These are phyloP conservation scores for Cyclotella choctawhatcheeana DNA, from an alignment of 108 stramenopile species.

Conservation along the genomic window DNA sequence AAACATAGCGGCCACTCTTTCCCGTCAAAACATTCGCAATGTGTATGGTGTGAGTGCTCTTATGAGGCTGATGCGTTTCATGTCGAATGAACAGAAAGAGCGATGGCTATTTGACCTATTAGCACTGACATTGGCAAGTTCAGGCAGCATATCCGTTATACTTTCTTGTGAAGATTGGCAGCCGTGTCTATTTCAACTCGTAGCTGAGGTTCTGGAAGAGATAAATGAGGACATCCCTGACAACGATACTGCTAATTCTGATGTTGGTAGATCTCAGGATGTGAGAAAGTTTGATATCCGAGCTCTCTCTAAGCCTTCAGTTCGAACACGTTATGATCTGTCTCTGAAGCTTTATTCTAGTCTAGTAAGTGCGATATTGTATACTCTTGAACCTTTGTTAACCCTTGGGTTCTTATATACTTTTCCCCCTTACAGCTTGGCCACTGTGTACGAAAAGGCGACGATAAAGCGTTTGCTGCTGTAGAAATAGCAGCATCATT, in stretches of 20 bases:
- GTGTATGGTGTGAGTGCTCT: slow-evolving; percentile 58
- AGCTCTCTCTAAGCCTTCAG: slow-evolving; percentile 47
- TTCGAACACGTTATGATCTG: slow-evolving; percentile 65
- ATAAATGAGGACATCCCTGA: slow-evolving; percentile 32
- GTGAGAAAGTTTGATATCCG: slow-evolving; percentile 27
- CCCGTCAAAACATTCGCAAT: slow-evolving; percentile 47
- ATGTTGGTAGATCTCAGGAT: not conserved
- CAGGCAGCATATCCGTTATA: slow-evolving; percentile 43
- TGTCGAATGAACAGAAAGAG: slow-evolving; percentile 61
- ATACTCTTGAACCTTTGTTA: not conserved
- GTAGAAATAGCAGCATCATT: slow-evolving; percentile 80
- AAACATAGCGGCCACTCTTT: slow-evolving; percentile 1
- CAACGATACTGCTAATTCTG: not conserved
- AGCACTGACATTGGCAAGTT: slow-evolving; percentile 45
- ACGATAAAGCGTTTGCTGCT: slow-evolving; percentile 67
- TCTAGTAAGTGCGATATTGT: slow-evolving; percentile 31
- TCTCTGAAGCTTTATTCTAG: slow-evolving; percentile 76
- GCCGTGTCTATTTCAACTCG: slow-evolving; percentile 73
- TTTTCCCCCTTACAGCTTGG: no score
- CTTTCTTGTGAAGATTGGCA: slow-evolving; percentile 77
- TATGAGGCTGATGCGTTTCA: slow-evolving; percentile 75
- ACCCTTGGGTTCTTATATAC: not conserved
- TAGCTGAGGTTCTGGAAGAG: slow-evolving; percentile 78
- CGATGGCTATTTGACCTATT: slow-evolving; percentile 72
- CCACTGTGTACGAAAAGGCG: slow-evolving; percentile 72